Evolutionary conservation across 2,329 filamentous ascomycete species (phyloP).

Genomic region (Fusarium equiseti): DNA sequence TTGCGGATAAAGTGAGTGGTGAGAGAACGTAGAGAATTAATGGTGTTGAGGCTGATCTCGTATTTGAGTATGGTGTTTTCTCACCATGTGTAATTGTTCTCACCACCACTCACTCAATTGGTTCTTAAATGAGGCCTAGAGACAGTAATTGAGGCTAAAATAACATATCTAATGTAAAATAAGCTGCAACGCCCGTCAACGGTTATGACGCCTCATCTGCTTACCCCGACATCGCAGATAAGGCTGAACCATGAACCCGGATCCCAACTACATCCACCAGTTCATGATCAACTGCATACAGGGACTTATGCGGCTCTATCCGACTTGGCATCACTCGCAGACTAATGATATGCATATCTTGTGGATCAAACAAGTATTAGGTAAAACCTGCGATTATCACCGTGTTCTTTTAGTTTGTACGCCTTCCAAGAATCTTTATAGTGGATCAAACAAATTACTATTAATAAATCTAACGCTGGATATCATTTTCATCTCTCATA

Average conservation of each 20-base stretch:
- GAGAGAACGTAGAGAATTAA: fast-evolving
- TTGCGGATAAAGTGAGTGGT: not conserved
- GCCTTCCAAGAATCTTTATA: not conserved
- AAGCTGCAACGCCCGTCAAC: not conserved
- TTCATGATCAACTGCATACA: not conserved
- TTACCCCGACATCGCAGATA: not conserved
- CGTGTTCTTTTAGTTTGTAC: not conserved
- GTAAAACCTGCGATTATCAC: not conserved
- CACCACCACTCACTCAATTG: not conserved
- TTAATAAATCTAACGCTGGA: slow-evolving; percentile 35
- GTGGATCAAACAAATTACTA: slow-evolving; percentile 20
- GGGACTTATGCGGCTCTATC: not conserved
- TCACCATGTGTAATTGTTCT: fast-evolving
- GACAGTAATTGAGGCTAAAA: not conserved
- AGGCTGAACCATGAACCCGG: not conserved
- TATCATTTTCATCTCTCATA: slow-evolving; percentile 33
- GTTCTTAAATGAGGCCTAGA: fast-evolving
- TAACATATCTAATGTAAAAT: not conserved
- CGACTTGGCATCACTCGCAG: not conserved
- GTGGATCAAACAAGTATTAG: not conserved
- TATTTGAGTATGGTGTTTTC: fast-evolving
- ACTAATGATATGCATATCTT: not conserved
- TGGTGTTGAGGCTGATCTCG: not conserved
- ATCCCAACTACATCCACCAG: not conserved
- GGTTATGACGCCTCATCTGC: not conserved